Evolutionary conservation across 768 basidiomycete species (phyloP), one percentile per base, ranked within the genome.

Genomic region (Goffeauzyma gilvescens): DNA sequence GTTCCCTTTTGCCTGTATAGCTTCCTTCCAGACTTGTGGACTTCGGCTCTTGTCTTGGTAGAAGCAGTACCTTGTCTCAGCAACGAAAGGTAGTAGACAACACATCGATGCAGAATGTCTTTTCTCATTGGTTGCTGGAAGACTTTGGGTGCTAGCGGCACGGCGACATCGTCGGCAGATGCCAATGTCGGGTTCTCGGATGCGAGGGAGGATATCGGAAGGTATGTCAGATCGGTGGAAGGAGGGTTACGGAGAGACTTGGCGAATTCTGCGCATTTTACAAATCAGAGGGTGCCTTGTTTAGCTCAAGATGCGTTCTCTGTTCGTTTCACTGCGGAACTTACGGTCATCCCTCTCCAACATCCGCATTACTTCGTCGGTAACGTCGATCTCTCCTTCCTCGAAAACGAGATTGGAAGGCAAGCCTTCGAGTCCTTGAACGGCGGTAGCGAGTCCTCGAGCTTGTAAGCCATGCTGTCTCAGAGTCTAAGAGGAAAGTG

Each of bases 81-180:
- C 15, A 76, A 73, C 56, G 93, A 84, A 30, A 79, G 75, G 59
- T 93, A 73, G 55, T 90, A 83, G 5, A 80, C 74, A 25, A 87
- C 78, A 58, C 87, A 90, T 33, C 85, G 72, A 62, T 96, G 89
- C 3, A 96, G 74, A 49, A 98, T 81, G 62, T 95, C 89, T 17
- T 76, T 75, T 38, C 90, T 81, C 32, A 87, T 75, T 30, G 87
- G 84, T 52, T 84, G 78, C 47, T 74, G 70, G 66, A 96, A 98
- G 23, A 96, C 78, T 6, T 60, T 57, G 5, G 68, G 55, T 15
- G 68, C 65, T 2, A 71, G 64, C 0, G 66, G 55, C 21, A 69
- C 46, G 23, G 53, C 50, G 4, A 51, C 35, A 17, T 49, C 49
- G 57, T 51, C 41, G 5, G 51, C 41, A 12, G 48, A 42, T 15